Base-by-base conservation (phyloP, 2,329 filamentous ascomycete genomes). In the Massarina eburnea region DNA sequence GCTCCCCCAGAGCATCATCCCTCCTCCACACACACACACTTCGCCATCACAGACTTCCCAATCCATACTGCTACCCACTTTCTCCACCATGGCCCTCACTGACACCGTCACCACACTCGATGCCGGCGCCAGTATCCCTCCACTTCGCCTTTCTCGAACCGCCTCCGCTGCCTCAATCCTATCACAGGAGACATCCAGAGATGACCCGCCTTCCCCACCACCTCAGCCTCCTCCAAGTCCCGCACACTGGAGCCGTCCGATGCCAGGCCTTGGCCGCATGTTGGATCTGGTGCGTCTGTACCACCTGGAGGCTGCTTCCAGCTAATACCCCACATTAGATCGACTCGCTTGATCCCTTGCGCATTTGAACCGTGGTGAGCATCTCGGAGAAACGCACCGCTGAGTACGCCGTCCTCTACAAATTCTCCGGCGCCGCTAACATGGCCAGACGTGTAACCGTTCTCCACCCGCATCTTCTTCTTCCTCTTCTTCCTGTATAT, bases 151-250 rank as follows among this genome's bases (percentile, higher is more conserved):
- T 14, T 30, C 12, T 14, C 27, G 7, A 7, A 30, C 12, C 27
- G 12, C 12, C 5, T 30, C 27, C 12, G 7, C 6, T 14, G 35
- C 8, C 2, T n/a, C 19, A 26, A 15, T 46, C 17, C 21, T 45
- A 19, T 50, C 51, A 26, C 56, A 57, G 40, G 45, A 61, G 20
- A 38, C 45, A 21, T 70, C 67, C 41, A 63, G 65, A 53, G 66
- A 67, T 18, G 70, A 72, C 30, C 66, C 70, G 8, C 70, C 68
- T 22, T 70, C 70, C 21, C 70, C 70, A 21, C 70, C 70, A 20
- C 67, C 68, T 24, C 68, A 70, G 46, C 70, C 68, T 12, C 70
- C 70, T 34, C 68, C 68, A 58, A 72, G 70, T 34, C 68, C 70
- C 35, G 54, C 56, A 32, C 55, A 58, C 33, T 69, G 67, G 66